Evolutionary conservation across 768 basidiomycete genomes (phyloP), one percentile per base, ranked within the genome.

Genomic region (Daedalea quercina): DNA sequence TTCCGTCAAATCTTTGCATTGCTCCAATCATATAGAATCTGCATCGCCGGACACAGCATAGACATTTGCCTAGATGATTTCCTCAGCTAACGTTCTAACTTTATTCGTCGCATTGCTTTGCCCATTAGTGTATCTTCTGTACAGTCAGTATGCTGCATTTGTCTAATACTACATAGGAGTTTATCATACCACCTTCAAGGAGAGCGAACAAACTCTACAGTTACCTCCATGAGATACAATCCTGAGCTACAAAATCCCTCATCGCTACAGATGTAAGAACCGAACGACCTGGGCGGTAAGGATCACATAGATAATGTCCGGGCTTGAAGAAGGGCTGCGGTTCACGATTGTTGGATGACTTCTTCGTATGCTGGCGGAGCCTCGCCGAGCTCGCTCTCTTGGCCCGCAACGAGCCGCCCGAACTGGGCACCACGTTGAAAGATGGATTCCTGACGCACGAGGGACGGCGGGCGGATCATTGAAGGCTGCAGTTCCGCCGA

Each of bases 371-470:
- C 73, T 3, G 94, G 94, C 0, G 94, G 94, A 8, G 79, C 78
- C 65, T 96, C 93, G 7, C 94, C 94, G 15, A 75, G 73, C 61
- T 87, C 85, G 44, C 78, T 87, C 66, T 88, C 87, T 65, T 85
- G 83, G 22, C 94, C 94, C 11, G 87, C 79, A 35, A 96, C 76
- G 19, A 96, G 76, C 23, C 85, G 76, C 64, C 92, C 93, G 60
- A 87, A 93, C 54, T 85, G 62, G 46, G 58, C 67, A 59, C 53
- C 79, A 22, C 73, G 73, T n/a, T 67, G 66, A 35, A 73, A 60
- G n/a, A 75, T 63, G 17, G 70, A 69, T 31, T 57, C 37, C 15
- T 47, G 26, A 8, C 52, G 42, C 19, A 52, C 47, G 15, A 52
- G n/a, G 3, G 57, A 40, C 13, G 26, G 37, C 19, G 37, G 37